A percentile compares a stretch with the other conserved stretches of the same genome.
Conservation (phyloP, 495 filamentous ascomycete species). For the Letharia lupina region DNA sequence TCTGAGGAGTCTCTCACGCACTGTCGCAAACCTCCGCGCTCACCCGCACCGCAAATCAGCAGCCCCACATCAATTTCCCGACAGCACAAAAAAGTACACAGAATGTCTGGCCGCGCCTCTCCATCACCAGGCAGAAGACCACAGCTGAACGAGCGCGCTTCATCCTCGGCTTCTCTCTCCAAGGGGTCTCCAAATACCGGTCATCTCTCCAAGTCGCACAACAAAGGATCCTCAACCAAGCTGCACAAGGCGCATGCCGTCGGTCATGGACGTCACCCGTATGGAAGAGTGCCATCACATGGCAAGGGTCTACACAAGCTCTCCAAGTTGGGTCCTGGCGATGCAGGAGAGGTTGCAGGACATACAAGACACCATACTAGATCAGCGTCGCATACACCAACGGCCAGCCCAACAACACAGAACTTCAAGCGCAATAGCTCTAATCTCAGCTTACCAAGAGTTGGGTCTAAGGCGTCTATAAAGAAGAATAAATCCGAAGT, state of each 20-base stretch:
- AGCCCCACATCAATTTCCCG: background rate
- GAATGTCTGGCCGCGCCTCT: constrained; percentile 20
- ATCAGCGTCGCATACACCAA: constrained; percentile 23
- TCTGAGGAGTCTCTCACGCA: background rate
- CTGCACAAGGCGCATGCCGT: constrained; percentile 26
- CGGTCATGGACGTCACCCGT: constrained; percentile 23
- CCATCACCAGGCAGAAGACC: constrained; percentile 22
- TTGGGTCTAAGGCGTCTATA: constrained; percentile 21
- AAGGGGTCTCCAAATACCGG: constrained; percentile 20
- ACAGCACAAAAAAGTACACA: background rate
- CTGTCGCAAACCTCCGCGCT: constrained; percentile 7
- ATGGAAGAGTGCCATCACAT: constrained; percentile 32
- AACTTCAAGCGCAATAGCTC: constrained; percentile 23
- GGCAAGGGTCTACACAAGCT: constrained; percentile 35
- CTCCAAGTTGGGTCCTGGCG: constrained; percentile 25
- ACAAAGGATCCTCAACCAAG: constrained; percentile 21
- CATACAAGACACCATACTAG: constrained; percentile 17
- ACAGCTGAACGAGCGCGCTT: constrained; percentile 19
- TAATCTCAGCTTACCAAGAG: constrained; percentile 16
- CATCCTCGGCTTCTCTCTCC: constrained; percentile 22
- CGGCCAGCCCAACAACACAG: constrained; percentile 21
- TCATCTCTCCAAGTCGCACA: constrained; percentile 17
- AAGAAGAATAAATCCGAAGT: constrained; percentile 23
- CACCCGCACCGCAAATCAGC: background rate
- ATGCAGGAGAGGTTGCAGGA: constrained; percentile 8